phyloP scores from a whole-genome alignment of 257 asterid genomes.

The Henckelia pumila region DNA sequence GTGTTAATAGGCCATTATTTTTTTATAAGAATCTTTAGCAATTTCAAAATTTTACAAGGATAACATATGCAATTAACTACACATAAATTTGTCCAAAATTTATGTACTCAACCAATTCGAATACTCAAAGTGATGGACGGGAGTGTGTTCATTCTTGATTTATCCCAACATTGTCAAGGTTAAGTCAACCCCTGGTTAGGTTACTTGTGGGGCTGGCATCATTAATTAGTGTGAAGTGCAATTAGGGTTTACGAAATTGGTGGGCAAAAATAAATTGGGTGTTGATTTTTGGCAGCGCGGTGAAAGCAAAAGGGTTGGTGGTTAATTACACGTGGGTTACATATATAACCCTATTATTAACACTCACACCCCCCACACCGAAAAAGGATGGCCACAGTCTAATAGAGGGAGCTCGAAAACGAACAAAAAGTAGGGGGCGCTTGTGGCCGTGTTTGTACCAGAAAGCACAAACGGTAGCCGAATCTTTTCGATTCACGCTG shows the following conservation, averaged over 20 bases:
- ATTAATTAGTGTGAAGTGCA: background rate
- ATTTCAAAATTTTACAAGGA: no score
- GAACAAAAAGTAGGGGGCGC: background rate
- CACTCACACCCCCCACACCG: background rate
- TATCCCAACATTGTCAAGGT: no score
- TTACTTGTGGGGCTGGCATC: background rate
- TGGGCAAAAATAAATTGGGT: background rate
- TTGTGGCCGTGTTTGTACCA: background rate
- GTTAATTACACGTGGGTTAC: background rate
- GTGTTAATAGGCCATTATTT: no score
- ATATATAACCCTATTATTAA: background rate
- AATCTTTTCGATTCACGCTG: background rate
- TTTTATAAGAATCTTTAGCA: no score
- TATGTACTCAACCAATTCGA: no score
- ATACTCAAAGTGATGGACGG: no score
- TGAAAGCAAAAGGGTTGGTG: background rate
- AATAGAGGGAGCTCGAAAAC: background rate
- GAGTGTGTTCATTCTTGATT: no score
- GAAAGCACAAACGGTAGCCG: background rate
- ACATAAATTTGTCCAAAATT: no score
- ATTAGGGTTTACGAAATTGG: background rate
- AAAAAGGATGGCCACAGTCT: background rate
- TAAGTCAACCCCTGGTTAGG: background rate
- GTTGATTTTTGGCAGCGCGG: no score
- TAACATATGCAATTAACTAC: no score